Evolutionary conservation across 345 rosid species (phyloP), one percentile per base, ranked within the genome.

Genomic region (Cardamine occulta): DNA sequence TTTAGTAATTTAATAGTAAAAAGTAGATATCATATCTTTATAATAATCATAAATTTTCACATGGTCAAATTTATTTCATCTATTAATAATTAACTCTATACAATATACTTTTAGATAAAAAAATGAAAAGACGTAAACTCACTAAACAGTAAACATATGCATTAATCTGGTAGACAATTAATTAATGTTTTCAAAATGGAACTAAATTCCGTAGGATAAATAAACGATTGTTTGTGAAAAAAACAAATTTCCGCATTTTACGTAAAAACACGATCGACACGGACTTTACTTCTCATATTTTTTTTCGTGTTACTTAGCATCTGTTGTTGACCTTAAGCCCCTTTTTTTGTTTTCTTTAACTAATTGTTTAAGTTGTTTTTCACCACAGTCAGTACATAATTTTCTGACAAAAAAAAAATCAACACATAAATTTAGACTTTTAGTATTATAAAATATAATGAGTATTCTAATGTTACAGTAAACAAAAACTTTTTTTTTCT

Each of bases 261-360:
- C 74, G 44, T 57, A 44, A 42, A 40, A 42, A 44, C 59, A 55
- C 32, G 44, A 57, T 40, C 23, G 44, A 70, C 66, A 70, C 66
- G n/a, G 34, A 45, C 34, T 31, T 59, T 59, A 66, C 49, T 47
- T 32, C 74, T 71, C 74, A 32, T 15, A 31, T 24, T 58, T 58
- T 23, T 70, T n/a, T 71, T 71, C 58, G 66, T 45, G 57, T 44
- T 57, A 57, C 44, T 42, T 31, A 45, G 32, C 34, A 70, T 45
- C 8, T 44, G 8, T 29, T 28, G 45, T 12, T 68, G n/a, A 55
- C 29, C 54, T 28, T 14, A 47, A 57, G 1, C 15, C 57, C 21
- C 28, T 7, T 70, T 11, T 39, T 12, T 39, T 39, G 7, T 14
- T 42, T 45, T 29, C n/a, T 40, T 28, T 42, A 18, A 31, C 3